phyloP scores from a whole-genome alignment of 148 eudicot species.

The Persicaria maculosa region DNA sequence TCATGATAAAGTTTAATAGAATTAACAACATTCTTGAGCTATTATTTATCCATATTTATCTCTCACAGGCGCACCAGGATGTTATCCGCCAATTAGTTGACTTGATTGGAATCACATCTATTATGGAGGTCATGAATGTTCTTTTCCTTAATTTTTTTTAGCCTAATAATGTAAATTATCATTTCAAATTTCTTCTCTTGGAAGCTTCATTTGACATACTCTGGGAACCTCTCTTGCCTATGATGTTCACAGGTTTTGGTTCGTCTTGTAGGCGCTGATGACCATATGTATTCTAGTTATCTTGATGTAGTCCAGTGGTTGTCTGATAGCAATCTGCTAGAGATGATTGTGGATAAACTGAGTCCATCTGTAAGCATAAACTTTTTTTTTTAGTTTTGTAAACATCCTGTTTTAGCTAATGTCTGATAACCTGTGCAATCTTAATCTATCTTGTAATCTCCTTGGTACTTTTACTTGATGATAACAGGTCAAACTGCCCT shows the following conservation, averaged over 20 bases:
- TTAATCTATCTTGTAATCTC: neutral
- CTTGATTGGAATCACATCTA: constrained; percentile 94
- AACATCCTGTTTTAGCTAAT: neutral
- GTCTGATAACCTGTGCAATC: neutral
- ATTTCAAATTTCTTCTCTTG: constrained; percentile 5
- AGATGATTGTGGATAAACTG: constrained; percentile 97
- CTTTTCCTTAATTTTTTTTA: constrained; percentile 6
- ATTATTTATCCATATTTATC: neutral
- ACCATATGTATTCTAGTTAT: constrained; percentile 82
- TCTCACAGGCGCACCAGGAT: constrained; percentile 76
- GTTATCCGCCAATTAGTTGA: constrained; percentile 80
- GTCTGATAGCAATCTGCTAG: constrained; percentile 84
- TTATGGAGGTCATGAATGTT: constrained; percentile 70
- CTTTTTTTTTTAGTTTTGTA: neutral
- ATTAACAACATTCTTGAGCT: neutral
- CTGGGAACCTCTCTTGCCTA: neutral
- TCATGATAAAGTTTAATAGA: too few relatives aligned
- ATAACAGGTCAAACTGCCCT: neutral
- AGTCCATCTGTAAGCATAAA: constrained; percentile 54
- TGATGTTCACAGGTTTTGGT: constrained; percentile 61
- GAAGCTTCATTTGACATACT: constrained; percentile 6
- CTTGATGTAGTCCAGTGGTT: constrained; percentile 91
- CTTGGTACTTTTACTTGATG: neutral
- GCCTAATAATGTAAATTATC: neutral
- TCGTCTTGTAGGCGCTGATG: constrained; percentile 96